These are phyloP conservation scores for Gaillardinia entomophila DNA, from an alignment of 805 yeast species.

Conservation along the genomic window DNA sequence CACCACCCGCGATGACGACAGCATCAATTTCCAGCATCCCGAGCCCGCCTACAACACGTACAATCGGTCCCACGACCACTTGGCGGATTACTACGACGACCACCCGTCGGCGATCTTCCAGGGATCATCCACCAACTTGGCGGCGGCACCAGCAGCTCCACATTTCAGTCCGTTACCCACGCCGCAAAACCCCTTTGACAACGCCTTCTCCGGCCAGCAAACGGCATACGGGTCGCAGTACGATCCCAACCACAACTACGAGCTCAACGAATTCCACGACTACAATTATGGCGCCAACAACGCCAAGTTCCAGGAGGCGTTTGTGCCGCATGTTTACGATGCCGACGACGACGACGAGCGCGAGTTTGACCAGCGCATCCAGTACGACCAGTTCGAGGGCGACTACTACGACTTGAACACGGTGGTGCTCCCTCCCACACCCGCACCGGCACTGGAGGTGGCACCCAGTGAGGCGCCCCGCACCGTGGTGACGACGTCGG, in stretches of 20 bases:
- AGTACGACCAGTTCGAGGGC: constrained; percentile 34
- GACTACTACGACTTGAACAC: constrained; percentile 37
- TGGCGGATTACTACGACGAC: constrained; percentile 15
- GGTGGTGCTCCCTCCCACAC: constrained; percentile 17
- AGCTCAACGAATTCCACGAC: constrained; percentile 18
- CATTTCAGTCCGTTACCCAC: constrained; percentile 11
- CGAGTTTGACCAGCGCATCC: constrained; percentile 34
- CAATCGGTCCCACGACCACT: constrained; percentile 14
- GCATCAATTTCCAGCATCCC: constrained; percentile 25
- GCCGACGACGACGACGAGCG: constrained; percentile 34
- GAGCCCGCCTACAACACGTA: constrained; percentile 15
- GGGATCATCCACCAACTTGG: constrained; percentile 9
- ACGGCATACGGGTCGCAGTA: constrained; percentile 4
- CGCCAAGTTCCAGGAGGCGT: constrained; percentile 27
- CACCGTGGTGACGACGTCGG: constrained; percentile 4
- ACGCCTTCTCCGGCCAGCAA: constrained; percentile 2
- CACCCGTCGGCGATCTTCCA: constrained; percentile 22
- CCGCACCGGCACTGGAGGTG: constrained; percentile 9
- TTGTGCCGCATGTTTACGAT: constrained; percentile 38
- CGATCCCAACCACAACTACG: constrained; percentile 9
- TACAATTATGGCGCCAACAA: constrained; percentile 6
- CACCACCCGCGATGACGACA: constrained; percentile 5
- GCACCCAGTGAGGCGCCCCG: constrained; percentile 5
- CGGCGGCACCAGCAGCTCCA: constrained; percentile 7
- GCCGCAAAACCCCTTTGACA: constrained; percentile 10